Conservation (phyloP, 164 flowering plant genomes). For the Sextonia rubra region DNA sequence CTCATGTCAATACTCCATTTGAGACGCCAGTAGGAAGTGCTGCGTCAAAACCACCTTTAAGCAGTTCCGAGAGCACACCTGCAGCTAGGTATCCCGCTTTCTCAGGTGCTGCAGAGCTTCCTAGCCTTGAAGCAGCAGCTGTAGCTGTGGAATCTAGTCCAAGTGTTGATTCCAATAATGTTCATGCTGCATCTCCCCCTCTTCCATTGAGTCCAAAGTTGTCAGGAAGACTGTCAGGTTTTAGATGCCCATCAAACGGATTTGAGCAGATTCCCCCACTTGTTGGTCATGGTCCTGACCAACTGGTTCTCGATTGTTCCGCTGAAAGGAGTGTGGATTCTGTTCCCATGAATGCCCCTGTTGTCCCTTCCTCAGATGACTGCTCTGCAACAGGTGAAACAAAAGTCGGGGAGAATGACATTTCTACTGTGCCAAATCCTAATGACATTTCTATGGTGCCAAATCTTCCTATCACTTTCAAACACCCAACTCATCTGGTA, state of each 20-base stretch:
- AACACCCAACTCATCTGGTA: constrained; percentile 80
- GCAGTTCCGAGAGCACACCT: constrained; percentile 32
- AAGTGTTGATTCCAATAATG: constrained; percentile 33
- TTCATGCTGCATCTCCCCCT: constrained; percentile 28
- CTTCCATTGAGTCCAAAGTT: constrained; percentile 66
- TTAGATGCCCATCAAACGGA: constrained; percentile 38
- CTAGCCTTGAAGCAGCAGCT: constrained; percentile 24
- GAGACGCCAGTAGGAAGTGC: constrained; percentile 32
- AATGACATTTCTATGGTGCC: too few relatives aligned
- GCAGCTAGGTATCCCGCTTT: constrained; percentile 24
- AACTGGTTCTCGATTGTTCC: constrained; percentile 33
- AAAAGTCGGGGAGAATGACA: constrained; percentile 41
- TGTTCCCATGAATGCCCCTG: constrained; percentile 30
- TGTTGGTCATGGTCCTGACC: constrained; percentile 41
- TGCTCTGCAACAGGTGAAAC: constrained; percentile 36
- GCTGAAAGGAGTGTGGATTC: constrained; percentile 41
- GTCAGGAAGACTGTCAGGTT: constrained; percentile 49
- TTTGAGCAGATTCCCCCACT: constrained; percentile 38
- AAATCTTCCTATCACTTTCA: constrained; percentile 44
- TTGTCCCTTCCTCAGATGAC: constrained; percentile 36
- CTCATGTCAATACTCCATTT: constrained; percentile 28
- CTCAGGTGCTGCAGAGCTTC: constrained; percentile 34
- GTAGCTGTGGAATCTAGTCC: constrained; percentile 33
- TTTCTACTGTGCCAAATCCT: constrained; percentile 32
- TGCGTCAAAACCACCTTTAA: constrained; percentile 26